phyloP scores from a whole-genome alignment of 371 early-diverging fungal species.

The Apophysomyces trapeziformis region DNA sequence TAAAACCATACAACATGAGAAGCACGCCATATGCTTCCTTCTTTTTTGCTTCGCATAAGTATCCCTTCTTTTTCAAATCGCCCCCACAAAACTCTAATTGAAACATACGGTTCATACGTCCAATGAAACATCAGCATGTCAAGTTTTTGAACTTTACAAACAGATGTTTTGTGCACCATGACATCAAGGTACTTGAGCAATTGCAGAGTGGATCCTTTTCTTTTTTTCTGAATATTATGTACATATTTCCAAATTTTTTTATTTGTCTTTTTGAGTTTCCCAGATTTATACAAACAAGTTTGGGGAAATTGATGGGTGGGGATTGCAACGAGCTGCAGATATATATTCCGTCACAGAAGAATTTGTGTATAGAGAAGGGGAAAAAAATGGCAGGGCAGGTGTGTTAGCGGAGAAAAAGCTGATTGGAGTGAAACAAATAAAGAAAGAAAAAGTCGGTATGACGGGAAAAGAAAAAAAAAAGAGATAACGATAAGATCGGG shows the following conservation, averaged over 20 bases:
- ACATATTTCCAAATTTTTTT: slow-evolving; percentile 1
- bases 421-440: slow-evolving; percentile 3
- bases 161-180: not conserved
- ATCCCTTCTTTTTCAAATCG: not conserved
- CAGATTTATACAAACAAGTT: slow-evolving; percentile 6
- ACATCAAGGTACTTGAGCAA: not conserved
- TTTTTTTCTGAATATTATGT: not conserved
- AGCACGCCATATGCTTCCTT: no score
- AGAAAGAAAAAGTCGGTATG: slow-evolving; percentile 6
- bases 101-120: not conserved
- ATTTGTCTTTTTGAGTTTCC: not conserved
- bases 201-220: not conserved
- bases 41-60: no score
- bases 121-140: not conserved
- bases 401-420: not conserved
- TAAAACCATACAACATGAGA: no score
- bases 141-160: not conserved
- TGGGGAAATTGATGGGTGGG: not conserved
- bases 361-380: not conserved
- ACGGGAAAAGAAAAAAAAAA: slow-evolving; percentile 7
- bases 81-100: not conserved
- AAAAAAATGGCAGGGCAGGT: not conserved
- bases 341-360: not conserved
- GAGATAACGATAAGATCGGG: not conserved
- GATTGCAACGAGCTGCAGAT: not conserved